Evolutionary conservation across 768 basidiomycete genomes (phyloP).

Genomic region (Royoungia palumana): DNA sequence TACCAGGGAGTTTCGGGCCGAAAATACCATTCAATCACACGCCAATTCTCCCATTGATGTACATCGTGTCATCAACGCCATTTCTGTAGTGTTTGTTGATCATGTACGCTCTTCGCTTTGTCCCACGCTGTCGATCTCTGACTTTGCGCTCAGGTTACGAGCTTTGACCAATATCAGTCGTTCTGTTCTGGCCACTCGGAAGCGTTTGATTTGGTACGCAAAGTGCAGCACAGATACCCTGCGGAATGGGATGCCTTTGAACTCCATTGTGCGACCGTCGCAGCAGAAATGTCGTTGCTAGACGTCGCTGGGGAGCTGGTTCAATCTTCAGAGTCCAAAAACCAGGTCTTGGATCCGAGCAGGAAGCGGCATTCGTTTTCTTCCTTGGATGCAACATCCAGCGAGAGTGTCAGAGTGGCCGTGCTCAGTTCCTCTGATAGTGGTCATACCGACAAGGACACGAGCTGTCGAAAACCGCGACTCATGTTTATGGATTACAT

Average conservation of each 20-base stretch:
- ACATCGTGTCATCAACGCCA: constrained; percentile 32
- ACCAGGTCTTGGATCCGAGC: constrained; percentile 28
- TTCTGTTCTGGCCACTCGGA: constrained; percentile 88
- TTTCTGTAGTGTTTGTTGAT: constrained; percentile 56
- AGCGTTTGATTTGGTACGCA: constrained; percentile 71
- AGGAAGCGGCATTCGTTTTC: constrained; percentile 47
- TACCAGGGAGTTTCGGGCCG: constrained; percentile 18
- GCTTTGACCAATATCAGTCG: constrained; percentile 75
- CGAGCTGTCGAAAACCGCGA: constrained; percentile 32
- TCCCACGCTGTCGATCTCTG: not conserved
- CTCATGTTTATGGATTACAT: constrained; percentile 81
- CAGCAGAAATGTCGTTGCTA: constrained; percentile 35
- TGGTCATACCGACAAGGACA: constrained; percentile 31
- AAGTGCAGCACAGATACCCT: constrained; percentile 57
- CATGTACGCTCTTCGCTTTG: constrained; percentile 38
- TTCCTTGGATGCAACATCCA: constrained; percentile 45
- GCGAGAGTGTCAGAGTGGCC: constrained; percentile 32
- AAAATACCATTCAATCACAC: not conserved
- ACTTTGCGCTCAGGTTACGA: constrained; percentile 50
- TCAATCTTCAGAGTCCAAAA: constrained; percentile 6
- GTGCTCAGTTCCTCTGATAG: constrained; percentile 28
- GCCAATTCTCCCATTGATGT: constrained; percentile 38
- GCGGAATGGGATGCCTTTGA: constrained; percentile 85
- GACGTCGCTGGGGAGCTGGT: constrained; percentile 5
- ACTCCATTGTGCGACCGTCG: constrained; percentile 61